These are phyloP conservation scores for Cornus kousa DNA, from an alignment of 148 eudicot genomes.

Conservation along the genomic window DNA sequence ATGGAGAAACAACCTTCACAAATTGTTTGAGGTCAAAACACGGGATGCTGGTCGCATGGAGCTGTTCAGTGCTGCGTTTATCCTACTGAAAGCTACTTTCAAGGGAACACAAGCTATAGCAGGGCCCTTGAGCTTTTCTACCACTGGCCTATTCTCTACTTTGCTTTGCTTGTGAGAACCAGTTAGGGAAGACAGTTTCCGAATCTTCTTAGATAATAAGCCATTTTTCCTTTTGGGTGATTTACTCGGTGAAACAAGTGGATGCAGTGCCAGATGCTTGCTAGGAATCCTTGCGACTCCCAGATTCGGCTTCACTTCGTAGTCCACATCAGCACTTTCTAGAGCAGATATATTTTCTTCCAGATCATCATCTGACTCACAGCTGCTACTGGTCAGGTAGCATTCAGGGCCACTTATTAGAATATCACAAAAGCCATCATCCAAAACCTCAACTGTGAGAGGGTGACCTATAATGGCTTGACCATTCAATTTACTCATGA, in stretches of 20 bases:
- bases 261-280: slow-evolving; percentile 30
- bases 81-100: slow-evolving; percentile 68
- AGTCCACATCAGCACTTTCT: slow-evolving; percentile 15
- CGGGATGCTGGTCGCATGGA: slow-evolving; percentile 29
- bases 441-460: slow-evolving; percentile 51
- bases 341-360: slow-evolving; percentile 16
- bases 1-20: slow-evolving; percentile 16
- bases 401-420: slow-evolving; percentile 19
- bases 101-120: slow-evolving; percentile 79
- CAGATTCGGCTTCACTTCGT: slow-evolving; percentile 14
- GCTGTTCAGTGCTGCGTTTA: slow-evolving; percentile 60
- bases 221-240: slow-evolving; percentile 45
- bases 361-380: slow-evolving; percentile 26
- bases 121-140: slow-evolving; percentile 49
- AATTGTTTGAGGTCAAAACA: slow-evolving; percentile 6
- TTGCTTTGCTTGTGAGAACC: slow-evolving; percentile 33
- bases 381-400: slow-evolving; percentile 35
- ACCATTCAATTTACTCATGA: slow-evolving; percentile 60
- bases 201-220: slow-evolving; percentile 56
- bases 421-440: slow-evolving; percentile 51
- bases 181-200: slow-evolving; percentile 69
- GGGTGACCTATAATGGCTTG: slow-evolving; percentile 67
- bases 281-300: slow-evolving; percentile 18
- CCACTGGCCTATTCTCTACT: slow-evolving; percentile 33
- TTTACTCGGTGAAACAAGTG: slow-evolving; percentile 25